Percentiles rank a stretch among this genome's conserved stretches.
These are phyloP conservation scores for Yamadazyma paraphyllophila DNA, from an alignment of 805 yeast genomes.

Conservation along the genomic window DNA sequence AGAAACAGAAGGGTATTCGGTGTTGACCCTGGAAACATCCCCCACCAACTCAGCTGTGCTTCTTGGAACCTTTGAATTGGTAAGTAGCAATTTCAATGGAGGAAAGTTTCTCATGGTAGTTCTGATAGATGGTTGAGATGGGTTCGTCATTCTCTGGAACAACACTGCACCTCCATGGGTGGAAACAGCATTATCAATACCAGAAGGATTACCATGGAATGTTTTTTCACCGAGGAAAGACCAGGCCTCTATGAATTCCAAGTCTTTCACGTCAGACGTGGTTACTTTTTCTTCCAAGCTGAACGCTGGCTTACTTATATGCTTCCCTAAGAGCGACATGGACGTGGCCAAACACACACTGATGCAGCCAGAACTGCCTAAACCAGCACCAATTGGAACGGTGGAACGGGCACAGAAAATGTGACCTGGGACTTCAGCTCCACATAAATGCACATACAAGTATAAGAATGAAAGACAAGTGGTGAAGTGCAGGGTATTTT, in stretches of 20 bases:
- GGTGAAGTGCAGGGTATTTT: conserved; percentile 60
- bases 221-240: conserved; percentile 92
- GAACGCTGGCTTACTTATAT: conserved; percentile 40
- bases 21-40: conserved; percentile 58
- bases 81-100: conserved; percentile 65
- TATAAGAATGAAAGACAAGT: conserved; percentile 86
- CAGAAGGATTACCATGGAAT: conserved; percentile 95
- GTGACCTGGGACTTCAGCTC: conserved; percentile 44
- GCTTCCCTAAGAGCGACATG: conserved; percentile 58
- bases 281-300: conserved; percentile 29
- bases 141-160: conserved; percentile 64
- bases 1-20: conserved; percentile 53
- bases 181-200: conserved; percentile 95
- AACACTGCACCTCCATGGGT: conserved; percentile 94
- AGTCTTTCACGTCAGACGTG: conserved; percentile 37
- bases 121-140: conserved; percentile 56
- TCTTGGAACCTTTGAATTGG: conserved; percentile 85
- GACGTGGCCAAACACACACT: conserved; percentile 83
- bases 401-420: conserved; percentile 74
- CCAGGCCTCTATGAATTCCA: conserved; percentile 76
- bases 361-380: conserved; percentile 91
- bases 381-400: conserved; percentile 93
- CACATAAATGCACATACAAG: conserved; percentile 61
- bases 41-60: conserved; percentile 83
- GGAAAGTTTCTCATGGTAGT: conserved; percentile 74